Base-by-base conservation (phyloP, 2,329 filamentous ascomycete genomes). In the Thielaviopsis cerberus region DNA sequence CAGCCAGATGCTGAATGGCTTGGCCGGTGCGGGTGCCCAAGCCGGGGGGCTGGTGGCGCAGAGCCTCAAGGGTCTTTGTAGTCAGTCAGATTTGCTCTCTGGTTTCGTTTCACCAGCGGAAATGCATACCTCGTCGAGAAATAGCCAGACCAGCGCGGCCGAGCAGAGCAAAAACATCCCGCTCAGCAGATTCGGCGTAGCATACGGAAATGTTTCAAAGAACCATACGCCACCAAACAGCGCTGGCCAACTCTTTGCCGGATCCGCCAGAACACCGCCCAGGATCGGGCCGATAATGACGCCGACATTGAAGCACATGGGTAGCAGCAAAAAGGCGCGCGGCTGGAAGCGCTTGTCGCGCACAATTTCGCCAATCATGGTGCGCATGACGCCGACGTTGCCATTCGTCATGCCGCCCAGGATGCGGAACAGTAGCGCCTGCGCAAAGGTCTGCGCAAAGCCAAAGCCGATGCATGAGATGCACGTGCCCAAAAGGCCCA, bases 311-410 rank as follows among this genome's bases (percentile, higher is more conserved):
- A 81, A 80, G 0, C 78, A 74, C 65, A 91, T 87, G 10, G 85
- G 84, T 66, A 90, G 90, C 73, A 81, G 85, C 65, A 82, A 82
- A 65, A 90, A 92, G 0, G 83, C 81, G 26, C 76, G 72, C 0
- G 86, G 86, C 68, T 90, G 86, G 0, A 82, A 89, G 20, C 64
- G 66, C 62, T 78, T 75, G 4, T 77, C 70, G 0, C 82, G 86
- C 67, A 80, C 84, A 63, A 82, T 80, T 69, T 92, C 87, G 20
- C 79, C 78, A 27, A 91, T 74, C 83, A 91, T 89, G 6, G 86
- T 82, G 26, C 87, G 76, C 58, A 91, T 79, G 5, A 86, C 85
- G 57, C 91, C 79, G 53, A 86, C 75, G 6, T 81, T 85, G 0
- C 86, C 86, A 0, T 82, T 81, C 66, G 91, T 90, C 4, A 87